Conservation (phyloP, 257 asterid genomes). For the Ligustrum vulgare region DNA sequence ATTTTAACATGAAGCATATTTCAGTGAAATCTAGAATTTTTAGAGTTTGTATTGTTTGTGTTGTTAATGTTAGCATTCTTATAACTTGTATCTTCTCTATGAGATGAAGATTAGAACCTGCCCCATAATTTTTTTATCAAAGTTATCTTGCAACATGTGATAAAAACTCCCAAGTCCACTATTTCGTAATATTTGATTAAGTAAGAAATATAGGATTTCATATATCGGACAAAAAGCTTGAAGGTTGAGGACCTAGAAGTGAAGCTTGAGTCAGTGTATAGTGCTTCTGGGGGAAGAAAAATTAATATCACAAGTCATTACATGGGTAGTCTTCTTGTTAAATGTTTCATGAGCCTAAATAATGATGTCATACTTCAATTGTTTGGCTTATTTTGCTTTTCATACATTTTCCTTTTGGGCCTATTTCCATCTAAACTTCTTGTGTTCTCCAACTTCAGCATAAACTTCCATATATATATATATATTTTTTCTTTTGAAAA, state of each 20-base stretch:
- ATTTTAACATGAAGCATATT: constrained; percentile 4
- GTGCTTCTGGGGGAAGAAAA: constrained; percentile 89
- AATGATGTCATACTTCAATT: constrained; percentile 58
- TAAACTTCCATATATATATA: not conserved
- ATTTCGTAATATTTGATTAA: not conserved
- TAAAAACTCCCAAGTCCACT: not conserved
- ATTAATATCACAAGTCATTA: constrained; percentile 86
- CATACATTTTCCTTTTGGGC: constrained; percentile 13
- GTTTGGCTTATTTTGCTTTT: constrained; percentile 17
- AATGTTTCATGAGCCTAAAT: constrained; percentile 87
- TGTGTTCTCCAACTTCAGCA: not conserved
- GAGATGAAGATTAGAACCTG: not conserved
- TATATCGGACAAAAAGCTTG: not conserved
- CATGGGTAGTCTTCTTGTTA: constrained; percentile 94
- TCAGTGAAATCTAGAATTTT: constrained; percentile 5
- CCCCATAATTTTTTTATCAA: not conserved
- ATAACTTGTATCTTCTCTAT: not conserved
- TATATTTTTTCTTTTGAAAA: not conserved
- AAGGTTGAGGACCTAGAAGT: constrained; percentile 68
- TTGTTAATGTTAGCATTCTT: constrained; percentile 14
- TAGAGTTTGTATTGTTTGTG: not conserved
- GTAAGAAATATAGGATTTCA: not conserved
- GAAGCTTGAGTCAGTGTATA: constrained; percentile 76
- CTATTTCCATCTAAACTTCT: constrained; percentile 5
- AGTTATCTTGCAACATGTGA: not conserved